Evolutionary conservation across 352 stramenopile genomes (phyloP).

Genomic region (Halophytophthora batemanensis): DNA sequence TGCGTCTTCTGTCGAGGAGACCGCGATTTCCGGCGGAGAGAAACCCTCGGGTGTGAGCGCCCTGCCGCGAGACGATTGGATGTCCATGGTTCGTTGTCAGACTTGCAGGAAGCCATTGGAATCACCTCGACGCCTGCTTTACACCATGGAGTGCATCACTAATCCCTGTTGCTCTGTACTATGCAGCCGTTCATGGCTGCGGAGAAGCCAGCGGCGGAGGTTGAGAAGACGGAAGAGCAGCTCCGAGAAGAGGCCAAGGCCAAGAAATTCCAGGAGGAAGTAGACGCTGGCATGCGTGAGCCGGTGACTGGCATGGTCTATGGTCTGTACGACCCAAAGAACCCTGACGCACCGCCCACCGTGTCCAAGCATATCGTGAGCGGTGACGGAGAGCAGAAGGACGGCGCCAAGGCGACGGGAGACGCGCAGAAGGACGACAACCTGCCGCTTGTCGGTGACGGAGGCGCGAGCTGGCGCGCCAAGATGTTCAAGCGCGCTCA

Average conservation of each 20-base stretch:
- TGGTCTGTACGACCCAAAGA: constrained; percentile 78
- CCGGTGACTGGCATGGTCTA: constrained; percentile 79
- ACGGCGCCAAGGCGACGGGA: constrained; percentile 2
- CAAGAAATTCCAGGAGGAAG: constrained; percentile 69
- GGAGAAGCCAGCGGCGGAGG: constrained; percentile 14
- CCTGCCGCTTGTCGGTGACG: constrained; percentile 55
- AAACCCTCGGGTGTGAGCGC: constrained; percentile 2
- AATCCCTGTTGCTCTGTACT: not conserved
- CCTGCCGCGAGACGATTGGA: constrained; percentile 74
- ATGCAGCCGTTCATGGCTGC: constrained; percentile 45
- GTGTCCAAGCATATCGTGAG: constrained; percentile 21
- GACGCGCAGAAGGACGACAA: constrained; percentile 11
- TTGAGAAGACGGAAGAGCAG: constrained; percentile 41
- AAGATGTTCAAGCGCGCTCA: constrained; percentile 82
- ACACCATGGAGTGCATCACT: too few relatives aligned
- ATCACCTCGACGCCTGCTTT: too few relatives aligned
- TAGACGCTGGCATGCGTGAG: constrained; percentile 68
- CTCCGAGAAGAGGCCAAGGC: constrained; percentile 41
- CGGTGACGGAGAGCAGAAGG: constrained; percentile 1
- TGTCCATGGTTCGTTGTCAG: constrained; percentile 54
- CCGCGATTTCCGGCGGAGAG: constrained; percentile 5
- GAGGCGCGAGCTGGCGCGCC: constrained; percentile 74
- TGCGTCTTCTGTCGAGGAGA: constrained; percentile 14
- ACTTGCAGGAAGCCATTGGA: too few relatives aligned
- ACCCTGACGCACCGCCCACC: constrained; percentile 40